phyloP scores from a whole-genome alignment of 2,329 filamentous ascomycete species.

The Taxawa tesnikishii region DNA sequence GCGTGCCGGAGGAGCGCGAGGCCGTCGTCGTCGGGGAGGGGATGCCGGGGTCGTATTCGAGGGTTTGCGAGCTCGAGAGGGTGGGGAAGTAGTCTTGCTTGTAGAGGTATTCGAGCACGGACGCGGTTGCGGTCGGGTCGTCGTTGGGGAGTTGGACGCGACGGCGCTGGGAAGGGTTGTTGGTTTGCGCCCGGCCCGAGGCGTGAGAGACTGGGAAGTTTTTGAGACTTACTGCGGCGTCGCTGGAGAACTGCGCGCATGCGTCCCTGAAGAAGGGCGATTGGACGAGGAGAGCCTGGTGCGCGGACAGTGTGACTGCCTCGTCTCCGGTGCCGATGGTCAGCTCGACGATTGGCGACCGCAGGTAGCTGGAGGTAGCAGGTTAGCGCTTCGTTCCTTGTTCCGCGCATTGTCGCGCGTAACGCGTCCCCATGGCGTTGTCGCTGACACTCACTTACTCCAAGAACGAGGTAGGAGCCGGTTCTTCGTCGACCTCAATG shows the following conservation, averaged over 20 bases:
- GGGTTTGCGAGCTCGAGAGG: constrained; percentile 44
- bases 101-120: constrained; percentile 74
- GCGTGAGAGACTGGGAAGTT: not conserved
- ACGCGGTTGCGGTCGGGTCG: constrained; percentile 61
- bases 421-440: too few relatives aligned
- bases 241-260: constrained; percentile 48
- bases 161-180: constrained; percentile 35
- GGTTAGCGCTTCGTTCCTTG: not conserved
- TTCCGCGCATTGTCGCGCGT: not conserved
- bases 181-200: not conserved
- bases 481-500: constrained; percentile 26
- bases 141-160: constrained; percentile 57
- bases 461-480: constrained; percentile 30
- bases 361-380: constrained; percentile 27
- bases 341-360: constrained; percentile 35
- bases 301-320: constrained; percentile 58
- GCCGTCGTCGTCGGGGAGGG: constrained; percentile 65
- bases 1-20: constrained; percentile 79
- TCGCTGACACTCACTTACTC: constrained; percentile 32
- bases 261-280: constrained; percentile 65
- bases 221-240: constrained; percentile 42
- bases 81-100: constrained; percentile 76
- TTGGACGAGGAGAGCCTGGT: constrained; percentile 62
- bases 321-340: constrained; percentile 38
- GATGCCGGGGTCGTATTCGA: constrained; percentile 56